phyloP scores from a whole-genome alignment of 148 eudicot genomes.

The Rhododendron mucronatum region DNA sequence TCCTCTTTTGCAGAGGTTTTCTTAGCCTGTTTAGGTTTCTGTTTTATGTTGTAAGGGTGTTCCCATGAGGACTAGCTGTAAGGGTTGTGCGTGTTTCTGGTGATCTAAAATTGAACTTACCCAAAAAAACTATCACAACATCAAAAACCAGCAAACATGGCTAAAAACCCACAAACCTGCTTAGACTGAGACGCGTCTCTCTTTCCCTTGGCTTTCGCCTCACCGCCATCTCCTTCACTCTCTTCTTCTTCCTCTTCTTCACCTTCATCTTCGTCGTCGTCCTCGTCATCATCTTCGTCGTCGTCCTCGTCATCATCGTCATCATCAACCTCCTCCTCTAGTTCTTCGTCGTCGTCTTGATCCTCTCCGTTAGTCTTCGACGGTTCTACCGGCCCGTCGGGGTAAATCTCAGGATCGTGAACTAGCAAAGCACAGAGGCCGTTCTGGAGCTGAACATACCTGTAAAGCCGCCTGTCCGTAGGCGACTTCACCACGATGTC shows the following conservation, averaged over 20 bases:
- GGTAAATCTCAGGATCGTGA: slow-evolving; percentile 80
- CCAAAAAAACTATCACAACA: background rate
- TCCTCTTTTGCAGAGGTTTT: too few species aligned
- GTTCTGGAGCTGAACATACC: slow-evolving; percentile 65
- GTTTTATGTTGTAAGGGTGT: too few species aligned
- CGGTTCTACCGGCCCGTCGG: slow-evolving; percentile 17
- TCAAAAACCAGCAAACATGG: background rate
- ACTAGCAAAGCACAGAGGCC: slow-evolving; percentile 83
- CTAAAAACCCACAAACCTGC: slow-evolving; percentile 41
- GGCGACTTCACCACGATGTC: slow-evolving; percentile 64
- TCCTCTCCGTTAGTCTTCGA: background rate
- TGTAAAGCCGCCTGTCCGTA: slow-evolving; percentile 59
- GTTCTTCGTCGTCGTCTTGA: slow-evolving; percentile 33
- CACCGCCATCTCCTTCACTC: slow-evolving; percentile 11
- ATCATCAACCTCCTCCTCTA: slow-evolving; percentile 7
- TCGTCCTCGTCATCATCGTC: slow-evolving; percentile 25
- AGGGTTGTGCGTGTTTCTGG: too few species aligned
- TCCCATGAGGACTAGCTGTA: too few species aligned
- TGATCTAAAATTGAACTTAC: too few species aligned
- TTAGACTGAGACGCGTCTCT: slow-evolving; percentile 50
- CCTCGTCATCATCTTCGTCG: slow-evolving; percentile 24
- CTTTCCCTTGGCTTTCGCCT: slow-evolving; percentile 15
- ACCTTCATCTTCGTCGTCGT: slow-evolving; percentile 29
- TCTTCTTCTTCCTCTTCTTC: slow-evolving; percentile 21
- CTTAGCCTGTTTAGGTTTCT: too few species aligned